Base-by-base conservation (phyloP, 192 early-diverging fungal genomes). In the Backusella sp. region DNA sequence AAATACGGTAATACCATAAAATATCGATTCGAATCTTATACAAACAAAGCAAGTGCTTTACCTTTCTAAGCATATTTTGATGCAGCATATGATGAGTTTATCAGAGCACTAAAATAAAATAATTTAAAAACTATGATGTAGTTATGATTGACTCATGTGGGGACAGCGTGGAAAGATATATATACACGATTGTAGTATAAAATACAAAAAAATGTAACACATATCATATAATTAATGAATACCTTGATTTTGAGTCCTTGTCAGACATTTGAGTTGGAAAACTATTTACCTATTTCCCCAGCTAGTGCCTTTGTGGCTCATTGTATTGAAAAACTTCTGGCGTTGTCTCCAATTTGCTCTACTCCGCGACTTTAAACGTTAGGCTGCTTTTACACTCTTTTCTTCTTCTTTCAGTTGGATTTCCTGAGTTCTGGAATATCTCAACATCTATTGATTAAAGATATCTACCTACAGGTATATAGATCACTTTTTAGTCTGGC, bases 191-290 rank as follows among this genome's bases (percentile, higher is more conserved):
- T 62, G 56, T 62, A 28, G 3, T 62, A 23, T 23, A 62, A 62
- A 62, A 32, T 3, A 32, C 3, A 53, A 53, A 6, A 21, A 62
- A 62, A 62, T 62, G 23, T 62, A 62, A 62, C 56, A 62, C 26
- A 26, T 32, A 32, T 62, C 53, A 59, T 49, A 49, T 59, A 59
- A 59, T 23, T 59, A 59, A 59, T 59, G 21, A 59, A 59, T 59
- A 23, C 21, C 23, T 59, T 59, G 9, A 12, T 59, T 62, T 62
- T 62, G 56, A 28, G 11, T 62, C 19, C 56, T 62, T 62, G 56
- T 62, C 56, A 62, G 56, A 62, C 56, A 62, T 62, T 62, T 62
- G 56, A 62, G 26, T 62, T 62, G 26, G 56, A 62, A 62, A 62
- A 19, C 19, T 23, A 62, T 28, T 28, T 44, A 56, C 53, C 53